These are phyloP conservation scores for Mortierella sp. DNA, from an alignment of 371 early-diverging fungal genomes.

Conservation along the genomic window DNA sequence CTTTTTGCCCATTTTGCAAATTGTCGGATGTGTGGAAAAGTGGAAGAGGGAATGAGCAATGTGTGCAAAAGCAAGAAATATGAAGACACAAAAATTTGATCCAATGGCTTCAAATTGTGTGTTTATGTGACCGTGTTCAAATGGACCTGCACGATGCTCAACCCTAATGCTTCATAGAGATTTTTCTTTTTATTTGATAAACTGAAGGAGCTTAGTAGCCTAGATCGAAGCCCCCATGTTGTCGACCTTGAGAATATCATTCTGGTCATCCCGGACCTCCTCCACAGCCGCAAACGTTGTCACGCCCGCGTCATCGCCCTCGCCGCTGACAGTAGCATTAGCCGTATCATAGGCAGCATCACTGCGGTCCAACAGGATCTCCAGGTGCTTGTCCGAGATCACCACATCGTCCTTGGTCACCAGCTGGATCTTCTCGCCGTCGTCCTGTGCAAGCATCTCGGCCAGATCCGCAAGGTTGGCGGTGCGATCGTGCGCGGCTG, in stretches of 20 bases:
- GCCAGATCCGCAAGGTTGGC: slow-evolving; percentile 74
- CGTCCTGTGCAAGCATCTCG: slow-evolving; percentile 79
- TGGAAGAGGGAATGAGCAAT: neutral
- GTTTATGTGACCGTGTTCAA: slow-evolving; percentile 11
- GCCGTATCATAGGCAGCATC: slow-evolving; percentile 67
- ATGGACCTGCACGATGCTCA: too few relatives aligned
- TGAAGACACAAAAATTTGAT: neutral
- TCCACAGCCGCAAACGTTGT: slow-evolving; percentile 56
- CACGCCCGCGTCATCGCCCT: slow-evolving; percentile 41
- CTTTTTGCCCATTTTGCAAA: slow-evolving; percentile 13
- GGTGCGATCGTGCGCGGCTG: slow-evolving; percentile 32
- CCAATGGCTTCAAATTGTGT: neutral
- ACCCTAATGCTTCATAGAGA: neutral
- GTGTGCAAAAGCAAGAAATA: neutral
- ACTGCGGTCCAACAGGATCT: slow-evolving; percentile 77
- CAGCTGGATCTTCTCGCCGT: slow-evolving; percentile 75
- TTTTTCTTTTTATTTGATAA: neutral
- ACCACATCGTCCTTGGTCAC: slow-evolving; percentile 74
- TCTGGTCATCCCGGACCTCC: slow-evolving; percentile 58
- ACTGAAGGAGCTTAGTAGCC: neutral
- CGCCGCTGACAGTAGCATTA: slow-evolving; percentile 25
- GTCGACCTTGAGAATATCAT: slow-evolving; percentile 52
- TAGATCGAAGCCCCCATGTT: slow-evolving; percentile 26
- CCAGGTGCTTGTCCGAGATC: slow-evolving; percentile 78
- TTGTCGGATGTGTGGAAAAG: neutral